Evolutionary conservation across 2,329 filamentous ascomycete genomes (phyloP).

Genomic region (Cladosporium sp.): DNA sequence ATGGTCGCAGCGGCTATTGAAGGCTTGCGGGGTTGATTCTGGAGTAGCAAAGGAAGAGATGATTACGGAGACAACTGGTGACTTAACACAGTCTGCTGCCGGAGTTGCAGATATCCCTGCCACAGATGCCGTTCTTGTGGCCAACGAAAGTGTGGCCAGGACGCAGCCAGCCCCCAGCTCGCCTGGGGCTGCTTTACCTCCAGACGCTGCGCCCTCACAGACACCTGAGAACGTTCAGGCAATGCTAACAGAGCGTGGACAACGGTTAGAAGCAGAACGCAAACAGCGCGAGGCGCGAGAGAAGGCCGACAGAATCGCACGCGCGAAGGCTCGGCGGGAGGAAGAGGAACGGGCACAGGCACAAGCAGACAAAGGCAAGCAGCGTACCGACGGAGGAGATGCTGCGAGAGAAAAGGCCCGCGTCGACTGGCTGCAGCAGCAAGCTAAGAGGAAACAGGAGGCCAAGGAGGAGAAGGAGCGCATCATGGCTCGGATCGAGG

Average conservation of each 20-base stretch:
- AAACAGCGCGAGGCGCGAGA: conserved; percentile 43
- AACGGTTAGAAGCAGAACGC: conserved; percentile 37
- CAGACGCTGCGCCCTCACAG: conserved; percentile 2
- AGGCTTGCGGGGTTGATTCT: conserved; percentile 25
- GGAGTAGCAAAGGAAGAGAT: background rate
- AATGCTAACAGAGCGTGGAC: conserved; percentile 48
- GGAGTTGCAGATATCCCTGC: background rate
- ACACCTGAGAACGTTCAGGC: conserved; percentile 23
- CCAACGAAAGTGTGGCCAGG: background rate
- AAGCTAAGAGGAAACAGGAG: conserved; percentile 58
- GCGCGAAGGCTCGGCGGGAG: conserved; percentile 32
- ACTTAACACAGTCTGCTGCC: background rate
- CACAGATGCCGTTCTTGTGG: background rate
- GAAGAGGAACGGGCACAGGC: conserved; percentile 27
- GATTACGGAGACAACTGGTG: background rate
- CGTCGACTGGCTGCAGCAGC: conserved; percentile 30
- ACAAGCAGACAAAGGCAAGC: conserved; percentile 18
- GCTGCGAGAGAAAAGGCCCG: conserved; percentile 26
- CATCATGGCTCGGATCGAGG: conserved; percentile 68
- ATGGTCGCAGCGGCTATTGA: conserved; percentile 53
- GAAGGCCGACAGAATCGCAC: conserved; percentile 38
- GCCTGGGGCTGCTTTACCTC: too few species aligned
- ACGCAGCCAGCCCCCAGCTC: background rate
- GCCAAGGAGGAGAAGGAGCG: conserved; percentile 62
- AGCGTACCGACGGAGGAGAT: conserved; percentile 34